Evolutionary conservation across 129 eudicot species (phyloP).

Genomic region (Centrapalus pauciflorus): DNA sequence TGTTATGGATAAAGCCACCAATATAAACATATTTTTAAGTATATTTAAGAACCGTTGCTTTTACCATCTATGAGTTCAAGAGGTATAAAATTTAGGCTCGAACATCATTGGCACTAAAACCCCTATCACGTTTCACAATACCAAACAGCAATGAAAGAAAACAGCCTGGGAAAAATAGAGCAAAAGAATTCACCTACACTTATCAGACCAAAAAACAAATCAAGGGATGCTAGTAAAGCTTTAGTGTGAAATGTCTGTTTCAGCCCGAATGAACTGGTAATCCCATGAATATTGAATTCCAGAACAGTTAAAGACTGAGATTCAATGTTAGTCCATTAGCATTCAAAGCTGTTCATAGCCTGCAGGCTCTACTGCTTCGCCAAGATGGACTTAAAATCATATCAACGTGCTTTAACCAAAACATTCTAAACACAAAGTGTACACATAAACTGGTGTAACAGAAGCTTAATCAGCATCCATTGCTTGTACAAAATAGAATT

Average conservation of each 20-base stretch:
- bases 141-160: too few relatives aligned
- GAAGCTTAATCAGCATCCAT: not conserved
- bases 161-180: too few relatives aligned
- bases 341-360: slow-evolving; percentile 34
- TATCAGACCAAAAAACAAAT: too few relatives aligned
- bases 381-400: slow-evolving; percentile 28
- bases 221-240: too few relatives aligned
- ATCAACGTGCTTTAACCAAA: not conserved
- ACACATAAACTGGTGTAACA: not conserved
- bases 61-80: too few relatives aligned
- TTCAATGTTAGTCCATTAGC: slow-evolving; percentile 29
- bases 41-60: too few relatives aligned
- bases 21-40: too few relatives aligned
- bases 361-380: slow-evolving; percentile 18
- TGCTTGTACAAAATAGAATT: not conserved
- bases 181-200: too few relatives aligned
- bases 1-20: too few relatives aligned
- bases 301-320: slow-evolving; percentile 33
- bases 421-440: not conserved
- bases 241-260: not conserved
- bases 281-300: slow-evolving; percentile 6
- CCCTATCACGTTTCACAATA: too few relatives aligned
- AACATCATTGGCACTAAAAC: too few relatives aligned
- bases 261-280: slow-evolving; percentile 33
- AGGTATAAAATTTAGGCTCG: too few relatives aligned